These are phyloP conservation scores for Boletus subcaerulescens DNA, from an alignment of 768 basidiomycete species.

Conservation along the genomic window DNA sequence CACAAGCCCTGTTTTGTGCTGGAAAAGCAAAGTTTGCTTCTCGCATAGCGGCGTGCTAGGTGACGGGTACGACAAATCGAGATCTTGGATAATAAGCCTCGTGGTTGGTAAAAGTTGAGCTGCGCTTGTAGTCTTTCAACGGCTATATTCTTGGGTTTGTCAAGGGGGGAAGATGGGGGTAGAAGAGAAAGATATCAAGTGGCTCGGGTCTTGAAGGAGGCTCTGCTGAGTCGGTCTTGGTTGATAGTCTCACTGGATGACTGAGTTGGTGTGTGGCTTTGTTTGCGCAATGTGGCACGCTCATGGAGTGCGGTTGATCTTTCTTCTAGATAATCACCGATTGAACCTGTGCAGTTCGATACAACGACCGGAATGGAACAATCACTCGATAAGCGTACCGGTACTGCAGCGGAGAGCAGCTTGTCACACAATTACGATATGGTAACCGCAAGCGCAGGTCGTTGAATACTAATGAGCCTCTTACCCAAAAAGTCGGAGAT, in stretches of 20 bases:
- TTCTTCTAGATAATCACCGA: neutral
- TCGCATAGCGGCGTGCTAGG: conserved; percentile 57
- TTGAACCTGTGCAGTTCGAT: conserved; percentile 5
- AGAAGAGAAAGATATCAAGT: conserved; percentile 11
- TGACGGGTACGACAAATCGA: conserved; percentile 13
- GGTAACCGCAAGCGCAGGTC: neutral
- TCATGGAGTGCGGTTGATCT: neutral
- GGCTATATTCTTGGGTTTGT: neutral
- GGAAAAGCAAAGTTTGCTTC: conserved; percentile 96
- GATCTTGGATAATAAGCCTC: conserved; percentile 12
- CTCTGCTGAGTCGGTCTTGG: conserved; percentile 17
- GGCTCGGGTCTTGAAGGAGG: conserved; percentile 15
- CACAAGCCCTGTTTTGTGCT: conserved; percentile 90
- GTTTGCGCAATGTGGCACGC: conserved; percentile 31
- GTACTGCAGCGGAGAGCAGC: too few relatives aligned
- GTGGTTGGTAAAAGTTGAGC: neutral
- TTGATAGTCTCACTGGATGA: conserved; percentile 31
- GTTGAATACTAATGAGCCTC: too few relatives aligned
- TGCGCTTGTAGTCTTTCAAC: neutral
- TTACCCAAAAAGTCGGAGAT: too few relatives aligned
- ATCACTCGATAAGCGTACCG: too few relatives aligned
- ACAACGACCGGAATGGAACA: neutral
- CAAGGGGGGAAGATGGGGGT: conserved; percentile 1
- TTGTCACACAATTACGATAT: neutral
- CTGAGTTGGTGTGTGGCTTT: conserved; percentile 29